Percentiles rank a stretch among this genome's conserved stretches.
Evolutionary conservation across 169 alveolate species (phyloP).

Genomic region (Plasmodium inui): DNA sequence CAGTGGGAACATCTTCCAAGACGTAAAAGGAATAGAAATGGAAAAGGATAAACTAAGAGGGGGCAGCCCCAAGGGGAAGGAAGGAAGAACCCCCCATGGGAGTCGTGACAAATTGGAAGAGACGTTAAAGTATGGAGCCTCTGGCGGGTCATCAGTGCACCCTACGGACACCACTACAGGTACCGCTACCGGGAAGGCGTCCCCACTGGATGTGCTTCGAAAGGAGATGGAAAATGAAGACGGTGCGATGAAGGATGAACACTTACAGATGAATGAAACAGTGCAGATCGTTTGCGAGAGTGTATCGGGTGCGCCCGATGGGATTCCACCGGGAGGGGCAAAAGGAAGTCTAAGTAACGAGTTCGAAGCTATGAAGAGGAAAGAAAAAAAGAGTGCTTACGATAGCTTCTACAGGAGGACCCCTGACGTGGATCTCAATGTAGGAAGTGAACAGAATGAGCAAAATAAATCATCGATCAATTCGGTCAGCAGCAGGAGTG

Average conservation of each 20-base stretch:
- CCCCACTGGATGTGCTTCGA: neutral
- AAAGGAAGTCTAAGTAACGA: neutral
- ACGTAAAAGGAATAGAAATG: neutral
- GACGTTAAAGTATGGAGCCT: neutral
- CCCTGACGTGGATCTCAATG: neutral
- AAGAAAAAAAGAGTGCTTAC: neutral
- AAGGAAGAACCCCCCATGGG: neutral
- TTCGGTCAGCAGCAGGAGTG: slow-evolving; percentile 10
- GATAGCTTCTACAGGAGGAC: neutral
- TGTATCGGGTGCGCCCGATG: neutral
- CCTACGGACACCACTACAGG: neutral
- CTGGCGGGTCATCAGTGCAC: neutral
- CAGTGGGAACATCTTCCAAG: neutral
- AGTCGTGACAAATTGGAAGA: neutral
- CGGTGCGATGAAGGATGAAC: neutral
- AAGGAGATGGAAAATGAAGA: neutral
- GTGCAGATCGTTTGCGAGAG: neutral
- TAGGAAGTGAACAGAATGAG: neutral
- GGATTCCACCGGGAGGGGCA: neutral
- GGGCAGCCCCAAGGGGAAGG: neutral
- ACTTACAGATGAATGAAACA: neutral
- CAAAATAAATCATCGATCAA: neutral
- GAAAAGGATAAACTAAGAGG: neutral
- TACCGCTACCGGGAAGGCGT: neutral
- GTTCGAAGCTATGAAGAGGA: neutral